These are phyloP conservation scores for Aspergillus pseudotamarii DNA, from an alignment of 2,329 filamentous ascomycete species.

Conservation along the genomic window DNA sequence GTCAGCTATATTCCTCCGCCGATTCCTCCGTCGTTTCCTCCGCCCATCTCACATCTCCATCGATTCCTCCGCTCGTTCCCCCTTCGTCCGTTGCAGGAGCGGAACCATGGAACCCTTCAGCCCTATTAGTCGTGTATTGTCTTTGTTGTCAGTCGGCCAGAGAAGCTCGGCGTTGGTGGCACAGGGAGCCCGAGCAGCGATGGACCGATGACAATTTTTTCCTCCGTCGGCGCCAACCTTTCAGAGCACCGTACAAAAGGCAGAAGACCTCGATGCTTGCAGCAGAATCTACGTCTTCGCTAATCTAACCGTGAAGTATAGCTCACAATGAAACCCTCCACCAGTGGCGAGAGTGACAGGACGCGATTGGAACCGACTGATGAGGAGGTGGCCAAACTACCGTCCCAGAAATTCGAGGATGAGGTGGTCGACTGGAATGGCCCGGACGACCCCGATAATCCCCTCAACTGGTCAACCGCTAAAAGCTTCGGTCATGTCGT, in stretches of 20 bases:
- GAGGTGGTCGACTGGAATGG: constrained; percentile 38
- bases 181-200: too few relatives aligned
- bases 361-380: background rate
- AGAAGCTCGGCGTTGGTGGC: too few relatives aligned
- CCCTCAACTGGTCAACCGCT: constrained; percentile 31
- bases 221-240: too few relatives aligned
- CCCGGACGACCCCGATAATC: constrained; percentile 28
- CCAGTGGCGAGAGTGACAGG: background rate
- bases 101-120: background rate
- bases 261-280: background rate
- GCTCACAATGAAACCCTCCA: background rate
- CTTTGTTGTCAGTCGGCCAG: background rate
- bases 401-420: constrained; percentile 12
- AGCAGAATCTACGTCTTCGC: background rate
- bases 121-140: background rate
- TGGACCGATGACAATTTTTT: too few relatives aligned
- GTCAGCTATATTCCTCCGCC: background rate
- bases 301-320: background rate
- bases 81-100: too few relatives aligned
- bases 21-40: background rate
- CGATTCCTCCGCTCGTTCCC: background rate
- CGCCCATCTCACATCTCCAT: background rate
- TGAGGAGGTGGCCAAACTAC: background rate
- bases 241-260: background rate
- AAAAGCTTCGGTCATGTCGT: constrained; percentile 30